A percentile compares a stretch with the other conserved stretches of the same genome.
phyloP scores from a whole-genome alignment of 1,284 basidiomycete species.

The Puccinia novopanici region DNA sequence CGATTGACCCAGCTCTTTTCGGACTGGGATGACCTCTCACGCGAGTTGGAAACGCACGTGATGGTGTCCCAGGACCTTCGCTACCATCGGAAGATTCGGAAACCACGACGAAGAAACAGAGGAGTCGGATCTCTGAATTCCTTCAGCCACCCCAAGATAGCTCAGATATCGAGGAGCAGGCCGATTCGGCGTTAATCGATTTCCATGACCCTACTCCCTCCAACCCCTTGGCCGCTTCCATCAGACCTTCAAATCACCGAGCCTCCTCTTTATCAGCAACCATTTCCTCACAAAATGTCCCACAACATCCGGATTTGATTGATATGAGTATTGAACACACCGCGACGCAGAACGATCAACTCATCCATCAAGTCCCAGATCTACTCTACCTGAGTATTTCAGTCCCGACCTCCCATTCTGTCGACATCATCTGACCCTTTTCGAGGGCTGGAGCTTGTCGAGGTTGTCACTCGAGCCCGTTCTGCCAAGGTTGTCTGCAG shows the following conservation, averaged over 20 bases:
- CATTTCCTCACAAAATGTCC: background rate
- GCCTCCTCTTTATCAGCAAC: background rate
- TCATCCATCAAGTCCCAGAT: background rate
- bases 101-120: background rate
- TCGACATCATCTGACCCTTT: background rate
- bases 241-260: background rate
- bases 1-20: slow-evolving; percentile 10
- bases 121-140: slow-evolving; percentile 22
- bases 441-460: background rate
- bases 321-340: slow-evolving; percentile 9
- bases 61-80: background rate
- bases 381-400: background rate
- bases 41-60: slow-evolving; percentile 17
- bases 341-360: background rate
- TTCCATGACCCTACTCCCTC: slow-evolving; percentile 15
- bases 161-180: slow-evolving; percentile 4
- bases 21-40: slow-evolving; percentile 24
- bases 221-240: background rate
- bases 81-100: background rate
- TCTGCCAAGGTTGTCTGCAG: slow-evolving; percentile 12
- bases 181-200: slow-evolving; percentile 23
- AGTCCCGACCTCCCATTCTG: background rate
- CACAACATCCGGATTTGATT: slow-evolving; percentile 21
- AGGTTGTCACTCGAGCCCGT: background rate
- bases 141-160: slow-evolving; percentile 11